phyloP scores from a whole-genome alignment of 371 early-diverging fungal species.

The Nematocida ironsii region DNA sequence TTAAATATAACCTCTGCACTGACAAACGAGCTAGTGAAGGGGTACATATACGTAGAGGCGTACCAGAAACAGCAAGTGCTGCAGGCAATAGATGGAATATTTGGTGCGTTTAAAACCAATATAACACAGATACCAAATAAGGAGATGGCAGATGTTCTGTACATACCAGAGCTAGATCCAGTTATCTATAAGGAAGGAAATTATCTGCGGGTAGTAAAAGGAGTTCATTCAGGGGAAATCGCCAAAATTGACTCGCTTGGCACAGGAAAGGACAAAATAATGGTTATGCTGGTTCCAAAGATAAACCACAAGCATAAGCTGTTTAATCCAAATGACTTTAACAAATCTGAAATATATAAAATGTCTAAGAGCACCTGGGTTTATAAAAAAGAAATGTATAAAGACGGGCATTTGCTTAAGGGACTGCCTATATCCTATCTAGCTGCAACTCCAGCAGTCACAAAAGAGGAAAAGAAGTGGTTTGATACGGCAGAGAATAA shows the following conservation, averaged over 20 bases:
- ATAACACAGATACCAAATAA: conserved; percentile 82
- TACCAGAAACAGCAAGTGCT: conserved; percentile 78
- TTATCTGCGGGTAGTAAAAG: conserved; percentile 87
- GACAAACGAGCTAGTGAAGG: conserved; percentile 80
- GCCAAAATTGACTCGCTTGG: conserved; percentile 73
- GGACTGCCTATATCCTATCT: conserved; percentile 19
- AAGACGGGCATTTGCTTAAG: conserved; percentile 69
- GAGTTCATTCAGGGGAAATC: conserved; percentile 88
- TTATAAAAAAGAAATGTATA: conserved; percentile 77
- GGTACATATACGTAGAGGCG: conserved; percentile 92
- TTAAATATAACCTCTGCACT: conserved; percentile 74
- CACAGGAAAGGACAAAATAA: conserved; percentile 70
- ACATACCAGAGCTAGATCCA: conserved; percentile 72
- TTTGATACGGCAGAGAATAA: conserved; percentile 28
- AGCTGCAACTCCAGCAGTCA: conserved; percentile 8
- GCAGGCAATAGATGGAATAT: conserved; percentile 74
- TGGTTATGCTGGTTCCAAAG: conserved; percentile 82
- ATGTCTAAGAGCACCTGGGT: conserved; percentile 72
- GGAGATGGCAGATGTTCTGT: conserved; percentile 87
- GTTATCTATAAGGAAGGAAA: conserved; percentile 73
- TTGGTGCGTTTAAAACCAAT: conserved; percentile 74
- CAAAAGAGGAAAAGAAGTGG: conserved; percentile 40
- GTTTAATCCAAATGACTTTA: conserved; percentile 64
- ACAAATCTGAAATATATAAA: conserved; percentile 56
- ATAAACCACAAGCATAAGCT: conserved; percentile 71